Conservation (phyloP, 1,139 yeast genomes). For the Ogataea hybrid region DNA sequence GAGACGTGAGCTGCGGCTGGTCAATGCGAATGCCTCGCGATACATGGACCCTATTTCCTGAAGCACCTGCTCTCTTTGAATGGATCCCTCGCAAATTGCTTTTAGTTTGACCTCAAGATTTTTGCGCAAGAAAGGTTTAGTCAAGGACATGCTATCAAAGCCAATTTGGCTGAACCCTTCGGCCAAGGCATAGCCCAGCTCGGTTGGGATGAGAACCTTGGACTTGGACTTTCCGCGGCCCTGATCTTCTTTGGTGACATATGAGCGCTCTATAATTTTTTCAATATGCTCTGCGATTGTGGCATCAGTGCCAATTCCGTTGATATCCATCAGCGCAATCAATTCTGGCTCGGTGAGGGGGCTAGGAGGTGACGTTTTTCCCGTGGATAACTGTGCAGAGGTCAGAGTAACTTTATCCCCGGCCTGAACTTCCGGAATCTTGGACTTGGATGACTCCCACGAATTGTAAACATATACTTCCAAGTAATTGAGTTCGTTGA, state of each 20-base stretch:
- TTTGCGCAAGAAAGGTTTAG: conserved; percentile 86
- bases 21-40: conserved; percentile 50
- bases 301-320: conserved; percentile 98
- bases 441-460: conserved; percentile 65
- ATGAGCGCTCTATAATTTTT: conserved; percentile 66
- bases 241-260: conserved; percentile 49
- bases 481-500: conserved; percentile 69
- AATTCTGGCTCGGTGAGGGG: conserved; percentile 91
- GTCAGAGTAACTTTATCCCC: conserved; percentile 56
- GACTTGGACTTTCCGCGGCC: conserved; percentile 35
- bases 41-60: conserved; percentile 58
- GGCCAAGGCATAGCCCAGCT: conserved; percentile 81
- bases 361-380: conserved; percentile 76
- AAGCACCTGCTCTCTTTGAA: conserved; percentile 53
- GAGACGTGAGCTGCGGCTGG: conserved; percentile 28
- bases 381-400: conserved; percentile 62
- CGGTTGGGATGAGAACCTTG: conserved; percentile 67
- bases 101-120: conserved; percentile 68
- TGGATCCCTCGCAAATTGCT: conserved; percentile 65
- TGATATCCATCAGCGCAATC: conserved; percentile 91
- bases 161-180: conserved; percentile 86
- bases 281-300: conserved; percentile 98
- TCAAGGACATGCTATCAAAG: conserved; percentile 66
- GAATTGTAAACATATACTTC: conserved; percentile 76
- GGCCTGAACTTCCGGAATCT: conserved; percentile 61